phyloP scores from a whole-genome alignment of 2,329 filamentous ascomycete species.

The Nannizzia gypsea region DNA sequence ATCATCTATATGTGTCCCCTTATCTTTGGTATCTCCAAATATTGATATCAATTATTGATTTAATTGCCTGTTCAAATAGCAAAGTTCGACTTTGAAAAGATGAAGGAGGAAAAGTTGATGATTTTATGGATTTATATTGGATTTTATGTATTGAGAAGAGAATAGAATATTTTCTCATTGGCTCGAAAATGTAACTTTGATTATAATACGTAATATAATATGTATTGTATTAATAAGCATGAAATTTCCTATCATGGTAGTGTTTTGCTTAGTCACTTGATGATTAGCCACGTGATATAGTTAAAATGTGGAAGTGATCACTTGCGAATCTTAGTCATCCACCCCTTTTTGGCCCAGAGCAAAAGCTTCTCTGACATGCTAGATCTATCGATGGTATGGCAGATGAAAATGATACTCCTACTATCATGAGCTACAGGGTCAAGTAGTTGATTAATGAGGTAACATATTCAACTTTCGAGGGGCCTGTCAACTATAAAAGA shows the following conservation, averaged over 20 bases:
- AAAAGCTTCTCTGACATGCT: no score
- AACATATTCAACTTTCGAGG: no score
- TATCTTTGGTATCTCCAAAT: neutral
- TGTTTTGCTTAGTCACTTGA: neutral
- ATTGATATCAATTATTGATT: neutral
- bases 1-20: neutral
- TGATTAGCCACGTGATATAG: neutral
- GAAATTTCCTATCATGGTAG: neutral
- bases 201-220: neutral
- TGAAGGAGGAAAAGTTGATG: neutral
- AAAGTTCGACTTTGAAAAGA: neutral
- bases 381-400: neutral
- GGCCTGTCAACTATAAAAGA: neutral
- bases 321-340: neutral
- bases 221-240: neutral
- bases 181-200: neutral
- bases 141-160: neutral
- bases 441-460: no score
- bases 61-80: neutral
- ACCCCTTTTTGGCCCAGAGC: no score
- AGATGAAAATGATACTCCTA: no score
- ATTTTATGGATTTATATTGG: neutral
- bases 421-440: no score
- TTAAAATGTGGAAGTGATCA: neutral
- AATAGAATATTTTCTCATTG: neutral